Percentiles rank a stretch among this genome's conserved stretches.
Conservation (phyloP, 176 grass and related monocot genomes). For the maize (Zea mays) region DNA sequence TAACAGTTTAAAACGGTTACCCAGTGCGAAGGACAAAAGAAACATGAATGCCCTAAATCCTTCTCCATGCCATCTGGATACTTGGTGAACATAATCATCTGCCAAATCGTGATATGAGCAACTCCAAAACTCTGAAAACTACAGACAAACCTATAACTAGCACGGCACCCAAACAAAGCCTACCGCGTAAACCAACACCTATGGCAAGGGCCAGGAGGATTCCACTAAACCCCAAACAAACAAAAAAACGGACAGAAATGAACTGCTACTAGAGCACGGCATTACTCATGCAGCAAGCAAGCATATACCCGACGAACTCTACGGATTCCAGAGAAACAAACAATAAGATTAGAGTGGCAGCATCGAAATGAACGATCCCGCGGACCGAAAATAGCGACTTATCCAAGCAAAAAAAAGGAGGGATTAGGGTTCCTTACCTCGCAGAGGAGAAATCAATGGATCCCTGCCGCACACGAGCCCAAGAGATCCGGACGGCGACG, state of each 20-base stretch:
- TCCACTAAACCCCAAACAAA: background rate
- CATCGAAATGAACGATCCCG: background rate
- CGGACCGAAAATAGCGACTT: background rate
- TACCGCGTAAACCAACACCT: background rate
- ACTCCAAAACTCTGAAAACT: background rate
- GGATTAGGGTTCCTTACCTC: constrained; percentile 22
- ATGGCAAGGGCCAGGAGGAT: background rate
- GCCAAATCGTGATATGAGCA: background rate
- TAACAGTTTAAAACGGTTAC: background rate
- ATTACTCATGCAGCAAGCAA: background rate
- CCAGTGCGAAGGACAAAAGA: background rate
- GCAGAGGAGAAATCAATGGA: constrained; percentile 11
- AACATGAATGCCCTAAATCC: background rate
- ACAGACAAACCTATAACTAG: background rate
- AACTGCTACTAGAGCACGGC: background rate
- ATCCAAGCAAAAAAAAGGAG: background rate
- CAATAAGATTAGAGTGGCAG: no score
- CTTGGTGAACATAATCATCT: background rate
- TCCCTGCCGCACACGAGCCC: background rate
- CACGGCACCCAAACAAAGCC: background rate
- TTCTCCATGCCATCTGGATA: background rate
- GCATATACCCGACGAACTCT: background rate
- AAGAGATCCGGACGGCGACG: background rate
- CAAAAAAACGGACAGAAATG: background rate
- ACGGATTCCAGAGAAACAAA: background rate